A percentile compares a stretch with the other conserved stretches of the same genome.
Conservation (phyloP, 805 yeast genomes). For the Yarrowia sp. region DNA sequence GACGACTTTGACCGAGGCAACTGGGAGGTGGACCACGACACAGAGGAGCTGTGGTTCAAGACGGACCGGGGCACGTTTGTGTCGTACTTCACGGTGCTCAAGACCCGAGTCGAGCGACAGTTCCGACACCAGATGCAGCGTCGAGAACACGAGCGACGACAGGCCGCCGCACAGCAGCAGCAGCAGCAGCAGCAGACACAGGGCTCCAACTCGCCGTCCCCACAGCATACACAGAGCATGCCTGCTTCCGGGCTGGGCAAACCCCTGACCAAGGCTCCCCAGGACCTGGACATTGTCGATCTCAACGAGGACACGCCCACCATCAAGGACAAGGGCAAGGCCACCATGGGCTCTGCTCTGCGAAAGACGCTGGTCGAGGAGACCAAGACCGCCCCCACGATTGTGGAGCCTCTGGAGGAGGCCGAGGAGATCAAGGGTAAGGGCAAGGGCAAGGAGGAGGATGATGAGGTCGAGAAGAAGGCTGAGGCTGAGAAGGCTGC, state of each 20-base stretch:
- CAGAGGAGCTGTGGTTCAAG: constrained; percentile 49
- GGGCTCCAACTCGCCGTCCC: not conserved
- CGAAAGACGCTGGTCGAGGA: constrained; percentile 14
- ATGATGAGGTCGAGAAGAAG: constrained; percentile 30
- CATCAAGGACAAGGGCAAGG: constrained; percentile 25
- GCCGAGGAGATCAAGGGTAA: constrained; percentile 17
- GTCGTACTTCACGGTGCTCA: constrained; percentile 55
- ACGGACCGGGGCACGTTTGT: constrained; percentile 73
- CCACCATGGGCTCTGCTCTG: constrained; percentile 8
- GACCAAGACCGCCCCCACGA: not conserved
- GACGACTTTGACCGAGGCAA: constrained; percentile 85
- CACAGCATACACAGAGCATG: constrained; percentile 17
- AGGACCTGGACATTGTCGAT: constrained; percentile 1
- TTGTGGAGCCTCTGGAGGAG: constrained; percentile 7
- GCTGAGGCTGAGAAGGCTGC: constrained; percentile 16
- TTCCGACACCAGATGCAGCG: constrained; percentile 30
- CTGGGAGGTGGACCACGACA: constrained; percentile 70
- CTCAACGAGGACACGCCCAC: constrained; percentile 3
- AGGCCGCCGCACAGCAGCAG: not conserved
- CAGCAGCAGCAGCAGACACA: constrained; percentile 20
- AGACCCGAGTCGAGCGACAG: constrained; percentile 44
- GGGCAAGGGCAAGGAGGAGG: constrained; percentile 20
- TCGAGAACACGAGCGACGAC: constrained; percentile 17
- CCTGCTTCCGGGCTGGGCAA: constrained; percentile 20
- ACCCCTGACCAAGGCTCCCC: constrained; percentile 15